Evolutionary conservation across 2,329 filamentous ascomycete species (phyloP), one percentile per base, ranked within the genome.

Genomic region (Xylariaceae sp.): DNA sequence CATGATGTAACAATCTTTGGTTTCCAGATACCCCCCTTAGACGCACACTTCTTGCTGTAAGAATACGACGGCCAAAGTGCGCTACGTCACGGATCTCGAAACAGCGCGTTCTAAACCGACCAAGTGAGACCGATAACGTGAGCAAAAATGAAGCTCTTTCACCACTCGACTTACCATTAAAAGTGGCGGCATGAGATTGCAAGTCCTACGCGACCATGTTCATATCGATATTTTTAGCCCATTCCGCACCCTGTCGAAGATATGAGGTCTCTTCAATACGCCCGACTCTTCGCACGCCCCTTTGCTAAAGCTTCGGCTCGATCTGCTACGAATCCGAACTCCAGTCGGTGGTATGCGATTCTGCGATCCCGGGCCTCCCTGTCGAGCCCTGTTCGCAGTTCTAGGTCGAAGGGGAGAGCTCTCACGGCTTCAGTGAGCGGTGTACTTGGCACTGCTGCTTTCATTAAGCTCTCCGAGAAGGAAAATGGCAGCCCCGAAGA

Each of bases 381-480:
- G 37, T 18, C 63, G 13, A 11, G 47, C 41, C 57, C 60, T 23
- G 55, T 60, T 44, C 51, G 34, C 34, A 61, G 41, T 45, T 62
- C 63, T 11, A 59, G 58, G 7, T 57, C 61, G 45, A 71, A 67
- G 15, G 67, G 75, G 5, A 67, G 71, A 1, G 59, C 81, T 6
- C 74, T 75, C 2, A 77, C 75, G 0, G 72, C 72, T 10, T 66
- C 70, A 13, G 75, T 72, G 1, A 76, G 74, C n/a, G 75, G 71
- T 3, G 72, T 73, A 0, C 72, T 87, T 8, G 83, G 79, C 6
- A 82, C 84, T 0, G 78, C 79, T 0, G 78, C 79, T 1, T 87
- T 87, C 69, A 76, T 87, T 49, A 76, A 81, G 66, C 72, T 86
- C 5, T 82, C 83, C 3, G 80, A 85, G 66, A 72, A 79, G 61